Conservation (phyloP, 495 filamentous ascomycete species). For the Penicillium silybi region DNA sequence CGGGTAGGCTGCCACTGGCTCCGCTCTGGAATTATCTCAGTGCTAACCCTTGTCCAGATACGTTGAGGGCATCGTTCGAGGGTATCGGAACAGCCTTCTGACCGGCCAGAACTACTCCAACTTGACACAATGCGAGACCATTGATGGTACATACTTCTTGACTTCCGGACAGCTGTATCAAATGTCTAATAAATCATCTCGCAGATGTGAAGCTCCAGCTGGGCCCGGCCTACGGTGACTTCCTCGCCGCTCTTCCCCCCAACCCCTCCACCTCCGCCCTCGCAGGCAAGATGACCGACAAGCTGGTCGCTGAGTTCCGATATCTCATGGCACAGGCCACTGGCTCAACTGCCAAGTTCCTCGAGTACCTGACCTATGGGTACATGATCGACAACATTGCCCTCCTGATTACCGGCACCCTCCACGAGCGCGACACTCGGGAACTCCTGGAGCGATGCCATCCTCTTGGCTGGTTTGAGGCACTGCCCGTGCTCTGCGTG, state of each 20-base stretch:
- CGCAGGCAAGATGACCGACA: slow-evolving; percentile 92
- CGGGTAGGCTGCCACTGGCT: slow-evolving; percentile 56
- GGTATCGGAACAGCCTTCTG: slow-evolving; percentile 91
- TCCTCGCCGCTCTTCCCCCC: slow-evolving; percentile 88
- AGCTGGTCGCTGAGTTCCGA: slow-evolving; percentile 94
- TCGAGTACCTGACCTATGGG: slow-evolving; percentile 95
- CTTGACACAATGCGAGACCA: slow-evolving; percentile 96
- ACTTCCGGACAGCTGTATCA: background rate
- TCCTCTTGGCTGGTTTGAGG: slow-evolving; percentile 97
- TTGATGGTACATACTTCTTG: slow-evolving; percentile 67
- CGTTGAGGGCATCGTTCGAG: slow-evolving; percentile 93
- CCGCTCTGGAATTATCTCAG: background rate
- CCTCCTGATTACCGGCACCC: slow-evolving; percentile 93
- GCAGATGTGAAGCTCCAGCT: slow-evolving; percentile 97
- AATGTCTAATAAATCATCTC: slow-evolving; percentile 3
- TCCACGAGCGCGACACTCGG: slow-evolving; percentile 95
- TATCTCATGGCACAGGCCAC: slow-evolving; percentile 91
- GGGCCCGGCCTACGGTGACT: slow-evolving; percentile 93
- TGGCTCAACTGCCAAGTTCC: slow-evolving; percentile 85
- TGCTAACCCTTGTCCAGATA: slow-evolving; percentile 55
- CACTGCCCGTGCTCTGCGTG: slow-evolving; percentile 95
- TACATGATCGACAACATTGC: slow-evolving; percentile 99
- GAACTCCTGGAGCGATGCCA: slow-evolving; percentile 96
- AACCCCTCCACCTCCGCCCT: slow-evolving; percentile 96
- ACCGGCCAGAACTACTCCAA: slow-evolving; percentile 90